phyloP scores from a whole-genome alignment of 768 basidiomycete genomes.

The Leccinum truebloodii region DNA sequence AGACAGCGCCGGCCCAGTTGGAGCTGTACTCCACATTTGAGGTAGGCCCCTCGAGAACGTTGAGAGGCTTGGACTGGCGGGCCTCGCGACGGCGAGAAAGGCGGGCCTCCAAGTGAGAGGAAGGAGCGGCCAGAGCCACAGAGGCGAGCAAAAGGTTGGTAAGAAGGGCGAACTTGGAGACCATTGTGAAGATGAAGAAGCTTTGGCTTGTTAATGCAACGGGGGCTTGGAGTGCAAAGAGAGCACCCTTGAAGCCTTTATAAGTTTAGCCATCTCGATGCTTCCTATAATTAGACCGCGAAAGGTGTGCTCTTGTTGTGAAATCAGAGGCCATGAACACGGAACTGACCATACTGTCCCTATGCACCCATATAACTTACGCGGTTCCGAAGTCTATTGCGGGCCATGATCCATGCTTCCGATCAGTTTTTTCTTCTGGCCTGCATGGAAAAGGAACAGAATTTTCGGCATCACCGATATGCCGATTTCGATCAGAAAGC shows the following conservation, averaged over 20 bases:
- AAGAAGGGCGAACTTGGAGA: constrained; percentile 19
- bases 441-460: background rate
- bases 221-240: background rate
- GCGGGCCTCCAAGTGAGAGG: constrained; percentile 16
- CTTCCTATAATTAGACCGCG: constrained; percentile 1
- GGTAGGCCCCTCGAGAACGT: background rate
- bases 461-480: background rate
- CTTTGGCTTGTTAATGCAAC: constrained; percentile 1
- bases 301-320: background rate
- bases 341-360: background rate
- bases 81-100: constrained; percentile 16
- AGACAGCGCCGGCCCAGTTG: constrained; percentile 26
- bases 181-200: constrained; percentile 7
- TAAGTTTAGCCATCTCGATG: constrained; percentile 3
- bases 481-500: constrained; percentile 1
- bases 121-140: constrained; percentile 16
- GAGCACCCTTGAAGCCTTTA: constrained; percentile 7
- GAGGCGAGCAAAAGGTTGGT: constrained; percentile 22
- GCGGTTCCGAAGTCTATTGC: background rate
- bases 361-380: constrained; percentile 1
- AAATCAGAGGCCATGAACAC: background rate
- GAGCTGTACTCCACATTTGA: constrained; percentile 13
- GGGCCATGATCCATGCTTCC: background rate
- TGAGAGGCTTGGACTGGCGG: constrained; percentile 16
- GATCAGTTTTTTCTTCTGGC: background rate